phyloP scores from a whole-genome alignment of 2,329 filamentous ascomycete species.

The Pezicula carpinea region DNA sequence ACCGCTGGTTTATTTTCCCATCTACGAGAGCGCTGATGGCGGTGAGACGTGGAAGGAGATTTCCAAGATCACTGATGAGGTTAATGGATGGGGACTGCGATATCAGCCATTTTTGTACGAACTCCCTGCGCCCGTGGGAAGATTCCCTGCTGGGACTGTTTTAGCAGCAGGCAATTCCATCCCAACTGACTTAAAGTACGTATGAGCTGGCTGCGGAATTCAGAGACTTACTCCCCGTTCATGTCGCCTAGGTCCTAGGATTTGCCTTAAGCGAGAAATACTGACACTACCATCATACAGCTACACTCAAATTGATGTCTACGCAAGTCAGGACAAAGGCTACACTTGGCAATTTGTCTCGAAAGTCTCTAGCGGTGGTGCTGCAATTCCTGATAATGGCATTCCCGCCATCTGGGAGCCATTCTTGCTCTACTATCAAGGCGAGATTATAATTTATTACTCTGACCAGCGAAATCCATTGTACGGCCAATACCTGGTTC shows the following conservation, averaged over 20 bases:
- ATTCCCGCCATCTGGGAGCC: slow-evolving; percentile 70
- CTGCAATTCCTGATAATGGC: slow-evolving; percentile 54
- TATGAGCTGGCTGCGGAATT: no score
- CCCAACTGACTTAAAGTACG: slow-evolving; percentile 39
- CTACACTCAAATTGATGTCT: slow-evolving; percentile 64
- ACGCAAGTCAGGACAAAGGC: slow-evolving; percentile 57
- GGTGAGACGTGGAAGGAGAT: slow-evolving; percentile 60
- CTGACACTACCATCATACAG: slow-evolving; percentile 25
- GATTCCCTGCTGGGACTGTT: slow-evolving; percentile 57
- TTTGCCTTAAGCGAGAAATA: no score
- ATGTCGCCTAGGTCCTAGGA: no score
- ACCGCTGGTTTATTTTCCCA: slow-evolving; percentile 45
- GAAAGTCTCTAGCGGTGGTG: slow-evolving; percentile 57
- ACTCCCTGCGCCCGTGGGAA: slow-evolving; percentile 52
- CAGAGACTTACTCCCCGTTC: no score
- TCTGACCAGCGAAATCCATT: slow-evolving; percentile 63
- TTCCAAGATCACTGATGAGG: slow-evolving; percentile 57
- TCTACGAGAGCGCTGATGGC: slow-evolving; percentile 47
- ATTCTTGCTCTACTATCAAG: slow-evolving; percentile 55
- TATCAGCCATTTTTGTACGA: slow-evolving; percentile 68
- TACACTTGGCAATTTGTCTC: slow-evolving; percentile 63
- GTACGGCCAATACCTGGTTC: slow-evolving; percentile 65
- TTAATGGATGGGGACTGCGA: slow-evolving; percentile 59
- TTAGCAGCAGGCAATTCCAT: slow-evolving; percentile 44
- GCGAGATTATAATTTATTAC: slow-evolving; percentile 62